Conservation (phyloP, 2,329 filamentous ascomycete species). For the Hypomyces perniciosus region DNA sequence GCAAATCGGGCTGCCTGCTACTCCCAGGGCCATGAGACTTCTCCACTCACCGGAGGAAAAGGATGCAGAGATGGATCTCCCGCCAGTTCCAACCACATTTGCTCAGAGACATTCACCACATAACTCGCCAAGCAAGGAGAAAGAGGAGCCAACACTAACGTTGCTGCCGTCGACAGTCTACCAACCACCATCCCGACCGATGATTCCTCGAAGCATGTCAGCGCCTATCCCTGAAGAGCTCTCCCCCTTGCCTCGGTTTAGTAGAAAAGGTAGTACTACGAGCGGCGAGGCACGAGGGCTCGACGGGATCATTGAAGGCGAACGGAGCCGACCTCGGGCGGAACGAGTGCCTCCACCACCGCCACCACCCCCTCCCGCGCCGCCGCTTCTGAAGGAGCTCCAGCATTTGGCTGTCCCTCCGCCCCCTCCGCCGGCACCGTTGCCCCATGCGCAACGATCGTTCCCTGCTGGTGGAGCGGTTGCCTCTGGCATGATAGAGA, state of each 20-base stretch:
- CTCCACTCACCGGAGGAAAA: constrained; percentile 56
- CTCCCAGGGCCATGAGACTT: constrained; percentile 84
- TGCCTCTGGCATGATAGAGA: constrained; percentile 55
- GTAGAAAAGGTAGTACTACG: constrained; percentile 29
- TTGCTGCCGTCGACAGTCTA: constrained; percentile 56
- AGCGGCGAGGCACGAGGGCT: constrained; percentile 38
- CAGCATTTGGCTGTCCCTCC: constrained; percentile 56
- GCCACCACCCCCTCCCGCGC: constrained; percentile 42
- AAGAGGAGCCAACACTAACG: constrained; percentile 33
- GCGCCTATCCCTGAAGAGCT: constrained; percentile 43
- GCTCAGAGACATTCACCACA: constrained; percentile 36
- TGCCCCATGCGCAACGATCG: constrained; percentile 38
- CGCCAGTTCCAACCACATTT: constrained; percentile 45
- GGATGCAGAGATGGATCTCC: constrained; percentile 35
- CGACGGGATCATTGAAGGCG: constrained; percentile 38
- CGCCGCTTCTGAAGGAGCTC: constrained; percentile 54
- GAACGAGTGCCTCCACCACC: constrained; percentile 46
- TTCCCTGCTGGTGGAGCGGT: constrained; percentile 39
- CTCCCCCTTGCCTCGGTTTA: constrained; percentile 19
- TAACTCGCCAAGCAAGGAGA: constrained; percentile 29
- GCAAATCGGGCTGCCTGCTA: constrained; percentile 77
- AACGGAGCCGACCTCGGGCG: constrained; percentile 44
- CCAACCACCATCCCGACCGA: constrained; percentile 44
- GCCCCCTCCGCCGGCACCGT: constrained; percentile 55
- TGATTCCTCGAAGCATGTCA: constrained; percentile 57